A percentile compares a stretch with the other conserved stretches of the same genome.
These are phyloP conservation scores for Triticum timopheevii DNA, from an alignment of 176 grass and related monocot species.

Conservation along the genomic window DNA sequence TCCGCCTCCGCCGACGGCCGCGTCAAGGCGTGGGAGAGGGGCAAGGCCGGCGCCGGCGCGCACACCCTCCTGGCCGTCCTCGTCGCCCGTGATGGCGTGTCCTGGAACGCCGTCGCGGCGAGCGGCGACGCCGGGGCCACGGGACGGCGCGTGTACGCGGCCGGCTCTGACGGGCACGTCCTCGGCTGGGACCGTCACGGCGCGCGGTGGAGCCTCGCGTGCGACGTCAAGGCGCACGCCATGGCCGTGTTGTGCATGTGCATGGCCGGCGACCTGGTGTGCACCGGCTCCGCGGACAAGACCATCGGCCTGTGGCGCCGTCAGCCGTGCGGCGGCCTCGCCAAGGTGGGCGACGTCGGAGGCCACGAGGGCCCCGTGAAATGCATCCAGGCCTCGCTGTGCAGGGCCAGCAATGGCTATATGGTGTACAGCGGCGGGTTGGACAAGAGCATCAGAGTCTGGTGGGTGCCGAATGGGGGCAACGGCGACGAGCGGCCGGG, in stretches of 20 bases:
- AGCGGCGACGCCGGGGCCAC: neutral
- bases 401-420: slow-evolving; percentile 52
- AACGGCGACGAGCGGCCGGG: neutral
- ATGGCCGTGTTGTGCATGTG: slow-evolving; percentile 80
- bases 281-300: slow-evolving; percentile 80
- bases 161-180: slow-evolving; percentile 67
- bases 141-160: slow-evolving; percentile 52
- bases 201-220: slow-evolving; percentile 52
- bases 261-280: slow-evolving; percentile 59
- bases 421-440: slow-evolving; percentile 89
- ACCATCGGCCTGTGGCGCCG: slow-evolving; percentile 74
- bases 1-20: slow-evolving; percentile 80
- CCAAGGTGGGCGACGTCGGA: slow-evolving; percentile 41
- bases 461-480: slow-evolving; percentile 61
- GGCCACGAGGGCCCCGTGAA: slow-evolving; percentile 87
- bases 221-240: slow-evolving; percentile 65
- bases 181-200: slow-evolving; percentile 46
- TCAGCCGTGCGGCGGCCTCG: slow-evolving; percentile 37
- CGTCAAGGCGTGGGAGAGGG: slow-evolving; percentile 79
- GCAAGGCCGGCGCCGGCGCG: neutral
- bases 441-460: slow-evolving; percentile 91
- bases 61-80: slow-evolving; percentile 59
- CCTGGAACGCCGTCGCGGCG: slow-evolving; percentile 67
- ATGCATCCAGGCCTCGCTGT: slow-evolving; percentile 69
- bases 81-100: slow-evolving; percentile 50